Conservation (phyloP, 495 filamentous ascomycete genomes). For the Lasiosphaeria hispida region DNA sequence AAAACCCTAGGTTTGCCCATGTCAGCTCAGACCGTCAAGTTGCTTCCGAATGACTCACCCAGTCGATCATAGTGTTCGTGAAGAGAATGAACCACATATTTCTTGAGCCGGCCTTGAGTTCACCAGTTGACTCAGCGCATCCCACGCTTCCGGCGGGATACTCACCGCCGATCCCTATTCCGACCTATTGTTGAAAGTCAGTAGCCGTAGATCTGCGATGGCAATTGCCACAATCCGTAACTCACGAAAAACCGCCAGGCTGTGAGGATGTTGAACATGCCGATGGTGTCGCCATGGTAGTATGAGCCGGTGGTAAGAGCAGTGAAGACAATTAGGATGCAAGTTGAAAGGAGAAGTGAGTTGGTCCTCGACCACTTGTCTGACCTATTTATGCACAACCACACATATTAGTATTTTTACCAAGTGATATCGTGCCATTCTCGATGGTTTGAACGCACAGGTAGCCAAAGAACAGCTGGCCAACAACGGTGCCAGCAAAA, state of each 20-base stretch:
- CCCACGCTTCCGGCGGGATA: slow-evolving; percentile 88
- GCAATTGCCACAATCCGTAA: slow-evolving; percentile 46
- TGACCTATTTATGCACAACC: slow-evolving; percentile 31
- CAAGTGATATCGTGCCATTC: no score
- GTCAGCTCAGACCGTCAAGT: neutral
- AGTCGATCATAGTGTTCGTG: slow-evolving; percentile 86
- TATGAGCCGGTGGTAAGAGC: slow-evolving; percentile 76
- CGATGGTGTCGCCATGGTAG: slow-evolving; percentile 60
- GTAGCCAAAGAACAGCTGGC: slow-evolving; percentile 80
- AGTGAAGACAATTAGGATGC: slow-evolving; percentile 81
- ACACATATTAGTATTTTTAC: neutral
- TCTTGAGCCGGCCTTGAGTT: slow-evolving; percentile 73
- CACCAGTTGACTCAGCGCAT: slow-evolving; percentile 78
- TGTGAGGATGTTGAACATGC: slow-evolving; percentile 77
- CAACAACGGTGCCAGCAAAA: slow-evolving; percentile 86
- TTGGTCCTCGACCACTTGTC: slow-evolving; percentile 83
- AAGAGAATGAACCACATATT: slow-evolving; percentile 93
- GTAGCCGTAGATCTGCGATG: slow-evolving; percentile 1
- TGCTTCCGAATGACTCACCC: slow-evolving; percentile 30
- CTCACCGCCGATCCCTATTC: slow-evolving; percentile 65
- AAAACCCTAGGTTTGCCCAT: slow-evolving; percentile 48
- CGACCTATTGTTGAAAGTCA: slow-evolving; percentile 32
- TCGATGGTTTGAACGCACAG: slow-evolving; percentile 30
- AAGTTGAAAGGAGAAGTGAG: slow-evolving; percentile 74
- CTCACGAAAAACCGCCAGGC: slow-evolving; percentile 83